Evolutionary conservation across 768 basidiomycete genomes (phyloP), one percentile per base, ranked within the genome.

Genomic region (Suillus spraguei): DNA sequence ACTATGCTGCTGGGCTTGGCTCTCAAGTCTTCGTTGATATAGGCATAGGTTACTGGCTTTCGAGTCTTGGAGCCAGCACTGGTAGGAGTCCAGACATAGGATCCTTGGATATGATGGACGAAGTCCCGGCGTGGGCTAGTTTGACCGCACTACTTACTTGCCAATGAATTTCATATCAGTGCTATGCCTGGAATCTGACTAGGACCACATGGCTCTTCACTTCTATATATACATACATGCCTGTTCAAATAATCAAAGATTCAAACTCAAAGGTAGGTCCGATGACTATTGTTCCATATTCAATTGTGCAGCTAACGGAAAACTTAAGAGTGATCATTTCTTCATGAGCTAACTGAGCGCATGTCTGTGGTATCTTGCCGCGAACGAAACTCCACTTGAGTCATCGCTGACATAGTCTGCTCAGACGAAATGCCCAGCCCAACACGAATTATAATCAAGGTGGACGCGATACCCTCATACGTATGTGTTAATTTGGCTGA

Each of bases 391-490:
- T 61, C 55, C 1, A 61, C 24, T 32, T n/a, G 49, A 39, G 35
- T 61, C 4, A 7, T 61, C 20, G 36, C 8, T 4, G 17, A 4
- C 60, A 41, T 38, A 20, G 55, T 59, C 36, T 61, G 60, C n/a
- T 61, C 60, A 32, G 60, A 59, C 11, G 60, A 61, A 35, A 61
- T 59, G 8, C 68, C 68, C 32, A 69, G 44, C 1, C 67, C 67
- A 8, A 69, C 68, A 33, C 65, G 62, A 36, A 69, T 67, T 33
- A 69, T 69, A 38, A 69, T 68, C 28, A 69, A 28, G n/a, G 67
- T 69, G 7, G 67, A 63, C 7, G 60, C 67, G 36, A 67, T 67
- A 42, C 63, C 67, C 66, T 67, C 33, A 28, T 39, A 20, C 9
- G 10, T 11, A 33, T 28, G 17, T 33, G 16, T 20, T 2, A 6